phyloP scores from a whole-genome alignment of 2,329 filamentous ascomycete species.

The Colletotrichum tamarilloi region DNA sequence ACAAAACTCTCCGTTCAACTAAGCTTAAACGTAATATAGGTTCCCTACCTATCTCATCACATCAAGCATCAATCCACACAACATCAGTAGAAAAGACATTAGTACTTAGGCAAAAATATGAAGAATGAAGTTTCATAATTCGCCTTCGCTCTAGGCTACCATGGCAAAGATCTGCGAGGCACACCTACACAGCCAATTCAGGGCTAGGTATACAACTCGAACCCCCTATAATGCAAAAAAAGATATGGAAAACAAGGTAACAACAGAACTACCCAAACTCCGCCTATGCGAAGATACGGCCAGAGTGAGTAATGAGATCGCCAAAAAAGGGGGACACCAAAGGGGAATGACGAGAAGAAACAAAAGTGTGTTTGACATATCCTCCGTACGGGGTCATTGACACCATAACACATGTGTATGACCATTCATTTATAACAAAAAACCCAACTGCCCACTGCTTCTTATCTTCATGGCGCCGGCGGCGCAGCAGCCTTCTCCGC shows the following conservation, averaged over 20 bases:
- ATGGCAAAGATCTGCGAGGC: not conserved
- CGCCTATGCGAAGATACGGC: constrained; percentile 12
- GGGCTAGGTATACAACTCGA: constrained; percentile 10
- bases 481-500: constrained; percentile 18
- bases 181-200: constrained; percentile 2
- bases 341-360: not conserved
- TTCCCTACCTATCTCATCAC: not conserved
- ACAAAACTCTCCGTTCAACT: too few species aligned
- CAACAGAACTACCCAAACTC: constrained; percentile 10
- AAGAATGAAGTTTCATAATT: not conserved
- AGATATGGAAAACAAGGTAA: not conserved
- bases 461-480: constrained; percentile 3
- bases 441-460: not conserved
- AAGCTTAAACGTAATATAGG: too few species aligned
- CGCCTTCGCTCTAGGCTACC: constrained; percentile 26
- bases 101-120: too few species aligned
- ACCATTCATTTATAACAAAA: not conserved
- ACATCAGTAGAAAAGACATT: too few species aligned
- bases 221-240: constrained; percentile 6
- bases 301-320: not conserved
- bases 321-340: not conserved
- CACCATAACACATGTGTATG: constrained; percentile 10
- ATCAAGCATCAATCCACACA: not conserved
- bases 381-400: constrained; percentile 11
- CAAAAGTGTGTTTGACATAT: constrained; percentile 14